Conservation (phyloP, 2,329 filamentous ascomycete species). For the Diaporthe aspalathi region DNA sequence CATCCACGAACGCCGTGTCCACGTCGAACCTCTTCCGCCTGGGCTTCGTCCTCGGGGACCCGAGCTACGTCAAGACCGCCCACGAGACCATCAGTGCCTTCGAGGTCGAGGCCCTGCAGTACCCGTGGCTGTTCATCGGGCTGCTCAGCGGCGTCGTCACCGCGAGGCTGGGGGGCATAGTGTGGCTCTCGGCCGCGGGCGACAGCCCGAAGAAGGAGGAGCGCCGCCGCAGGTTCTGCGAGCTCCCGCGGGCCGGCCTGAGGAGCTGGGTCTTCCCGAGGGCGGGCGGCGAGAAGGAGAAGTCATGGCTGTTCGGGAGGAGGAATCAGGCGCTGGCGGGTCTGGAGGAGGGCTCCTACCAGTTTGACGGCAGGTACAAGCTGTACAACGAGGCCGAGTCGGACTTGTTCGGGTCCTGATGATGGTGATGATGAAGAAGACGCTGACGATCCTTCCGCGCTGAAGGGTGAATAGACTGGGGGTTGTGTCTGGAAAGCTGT, state of each 20-base stretch:
- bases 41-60: slow-evolving; percentile 74
- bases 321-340: slow-evolving; percentile 43
- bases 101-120: slow-evolving; percentile 89
- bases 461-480: not conserved
- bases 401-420: slow-evolving; percentile 16
- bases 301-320: slow-evolving; percentile 40
- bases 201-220: slow-evolving; percentile 36
- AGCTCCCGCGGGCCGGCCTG: slow-evolving; percentile 46
- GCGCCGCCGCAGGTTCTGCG: slow-evolving; percentile 40
- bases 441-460: not conserved
- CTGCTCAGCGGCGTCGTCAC: slow-evolving; percentile 82
- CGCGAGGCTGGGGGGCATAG: slow-evolving; percentile 74
- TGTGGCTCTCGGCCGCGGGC: slow-evolving; percentile 43
- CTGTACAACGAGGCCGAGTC: slow-evolving; percentile 42
- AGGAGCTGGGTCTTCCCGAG: slow-evolving; percentile 44
- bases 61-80: slow-evolving; percentile 72
- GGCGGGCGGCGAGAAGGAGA: slow-evolving; percentile 30
- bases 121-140: slow-evolving; percentile 90
- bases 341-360: slow-evolving; percentile 41
- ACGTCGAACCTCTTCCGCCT: slow-evolving; percentile 89
- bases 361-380: slow-evolving; percentile 40
- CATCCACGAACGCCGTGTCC: slow-evolving; percentile 89
- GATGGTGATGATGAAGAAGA: too few species aligned
- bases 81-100: slow-evolving; percentile 85
- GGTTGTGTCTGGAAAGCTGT: not conserved